phyloP scores from a whole-genome alignment of 2,329 filamentous ascomycete genomes.

The Decorospora gaudefroyi region DNA sequence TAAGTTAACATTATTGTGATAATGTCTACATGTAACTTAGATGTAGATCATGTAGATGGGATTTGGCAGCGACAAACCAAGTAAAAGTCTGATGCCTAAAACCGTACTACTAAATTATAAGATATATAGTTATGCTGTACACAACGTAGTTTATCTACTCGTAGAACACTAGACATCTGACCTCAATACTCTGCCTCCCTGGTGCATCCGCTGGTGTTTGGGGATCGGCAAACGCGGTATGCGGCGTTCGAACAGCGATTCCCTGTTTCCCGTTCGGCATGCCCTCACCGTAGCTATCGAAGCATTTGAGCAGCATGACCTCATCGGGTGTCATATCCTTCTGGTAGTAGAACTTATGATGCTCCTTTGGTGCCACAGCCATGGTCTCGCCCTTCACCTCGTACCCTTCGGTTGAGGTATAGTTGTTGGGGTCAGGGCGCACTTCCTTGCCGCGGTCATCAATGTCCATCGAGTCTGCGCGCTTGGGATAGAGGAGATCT shows the following conservation, averaged over 20 bases:
- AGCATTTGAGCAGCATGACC: constrained; percentile 59
- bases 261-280: constrained; percentile 48
- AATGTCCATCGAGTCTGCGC: constrained; percentile 44
- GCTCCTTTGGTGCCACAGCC: constrained; percentile 60
- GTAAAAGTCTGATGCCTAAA: too few relatives aligned
- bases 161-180: constrained; percentile 66
- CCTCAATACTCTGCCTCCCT: constrained; percentile 66
- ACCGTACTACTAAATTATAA: background rate
- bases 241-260: constrained; percentile 59
- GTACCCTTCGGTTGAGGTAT: constrained; percentile 62
- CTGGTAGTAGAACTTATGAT: constrained; percentile 66
- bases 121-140: too few relatives aligned
- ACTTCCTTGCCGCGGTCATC: constrained; percentile 65
- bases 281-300: constrained; percentile 52
- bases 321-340: constrained; percentile 68
- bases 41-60: too few relatives aligned
- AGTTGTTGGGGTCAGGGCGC: constrained; percentile 55
- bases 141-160: constrained; percentile 48
- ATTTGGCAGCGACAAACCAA: too few relatives aligned
- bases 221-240: constrained; percentile 67
- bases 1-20: too few relatives aligned
- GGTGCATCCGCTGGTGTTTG: constrained; percentile 56
- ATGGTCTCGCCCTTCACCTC: constrained; percentile 67
- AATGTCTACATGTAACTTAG: too few relatives aligned
- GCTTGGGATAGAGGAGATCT: constrained; percentile 64